Evolutionary conservation across 2,329 filamentous ascomycete genomes (phyloP), one percentile per base, ranked within the genome.

Genomic region (Neonectria neomacrospora): DNA sequence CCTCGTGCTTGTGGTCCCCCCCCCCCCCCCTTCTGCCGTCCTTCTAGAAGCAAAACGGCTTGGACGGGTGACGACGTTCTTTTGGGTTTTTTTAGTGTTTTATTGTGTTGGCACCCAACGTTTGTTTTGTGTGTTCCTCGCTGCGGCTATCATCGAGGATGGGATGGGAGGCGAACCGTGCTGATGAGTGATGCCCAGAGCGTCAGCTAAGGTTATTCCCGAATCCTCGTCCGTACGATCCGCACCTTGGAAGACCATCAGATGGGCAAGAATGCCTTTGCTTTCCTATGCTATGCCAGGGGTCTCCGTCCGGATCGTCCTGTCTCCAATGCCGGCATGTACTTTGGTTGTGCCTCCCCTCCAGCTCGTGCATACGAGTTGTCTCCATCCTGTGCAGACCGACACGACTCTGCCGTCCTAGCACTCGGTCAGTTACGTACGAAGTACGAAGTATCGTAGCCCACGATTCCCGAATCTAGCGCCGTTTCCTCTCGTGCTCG

Each of bases 101-200:
- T 32, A 2, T 7, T 39, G 18, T 18, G 20, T 11, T 10, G 12
- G n/a, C 37, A 41, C 37, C n/a, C n/a, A 5, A 18, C n/a, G n/a
- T 20, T 41, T 41, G 7, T 9, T 41, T 41, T 37, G 34, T 34
- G 28, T 37, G 37, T 54, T 37, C 54, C 42, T 26, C 34, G 10
- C 47, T 44, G 42, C 32, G 50, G 34, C 14, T n/a, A 37, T 44
- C 42, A 61, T 61, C 54, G 54, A 44, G 56, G 66, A 68, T 66
- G 60, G 66, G 63, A 62, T 68, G 48, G 58, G 47, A 53, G 57
- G 58, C 56, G 63, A 65, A 58, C 64, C 62, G 58, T 66, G 64
- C 59, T 66, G 58, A 61, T 26, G 23, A 26, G 6, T 26, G 23
- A 3, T 61, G 64, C 65, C 34, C 47, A 41, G 18, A 42, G 34